Evolutionary conservation across 495 filamentous ascomycete species (phyloP), one percentile per base, ranked within the genome.

Genomic region (Ramalina intermedia): DNA sequence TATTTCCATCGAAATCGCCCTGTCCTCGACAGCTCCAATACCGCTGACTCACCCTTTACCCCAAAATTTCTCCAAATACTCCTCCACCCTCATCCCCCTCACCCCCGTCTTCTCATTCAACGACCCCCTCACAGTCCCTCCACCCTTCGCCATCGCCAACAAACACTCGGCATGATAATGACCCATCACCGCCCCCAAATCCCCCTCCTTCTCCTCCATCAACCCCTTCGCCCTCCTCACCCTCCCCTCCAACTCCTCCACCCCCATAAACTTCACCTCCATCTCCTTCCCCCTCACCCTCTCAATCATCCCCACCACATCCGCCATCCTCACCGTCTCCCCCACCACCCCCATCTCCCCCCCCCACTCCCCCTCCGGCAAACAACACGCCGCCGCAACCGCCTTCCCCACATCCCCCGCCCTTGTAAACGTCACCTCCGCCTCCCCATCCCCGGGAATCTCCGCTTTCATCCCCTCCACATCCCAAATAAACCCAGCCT

Each of bases 341-440:
- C 63, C 66, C 5, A 49, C 60, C 57, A 67, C 62, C 17, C 61
- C 53, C 48, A 61, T 60, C 46, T 63, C 58, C 45, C 49, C 58
- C 21, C 47, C 54, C 61, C 59, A 65, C 26, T 50, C 26, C 29
- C 57, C 55, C 13, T 56, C 43, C 27, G 57, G 41, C 18, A 66
- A 47, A 37, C 40, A 51, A 52, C 60, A 53, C 4, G 54, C 56
- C 11, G 51, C 56, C 5, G 53, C 63, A 18, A 62, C 49, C 48
- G 58, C 59, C 17, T 41, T 37, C 27, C 59, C 56, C 0, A 64
- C 53, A 54, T 66, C 64, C 33, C 60, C 33, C 23, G 61, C 55
- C 41, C 58, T 54, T 40, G 58, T 63, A 46, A 63, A 37, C 3
- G 43, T 57, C 1, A 64, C 1, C 18, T n/a, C 41, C 23, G 57